Evolutionary conservation across 78 protist genomes (phyloP).

Genomic region (Cavenderia fasciculata): DNA sequence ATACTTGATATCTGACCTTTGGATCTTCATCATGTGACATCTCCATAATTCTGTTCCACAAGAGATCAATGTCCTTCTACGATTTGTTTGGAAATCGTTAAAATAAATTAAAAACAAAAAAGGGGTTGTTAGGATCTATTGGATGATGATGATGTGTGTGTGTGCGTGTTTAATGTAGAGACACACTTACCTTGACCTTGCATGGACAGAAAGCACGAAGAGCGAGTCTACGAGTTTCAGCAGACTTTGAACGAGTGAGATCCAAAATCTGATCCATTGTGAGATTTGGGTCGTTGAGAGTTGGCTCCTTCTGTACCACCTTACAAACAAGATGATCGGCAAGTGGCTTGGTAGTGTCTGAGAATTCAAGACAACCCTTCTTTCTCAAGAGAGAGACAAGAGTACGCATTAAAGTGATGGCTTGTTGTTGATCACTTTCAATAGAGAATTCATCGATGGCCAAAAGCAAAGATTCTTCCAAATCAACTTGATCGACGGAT

Average conservation of each 20-base stretch:
- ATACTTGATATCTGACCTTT: conserved; percentile 69
- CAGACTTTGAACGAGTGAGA: background rate
- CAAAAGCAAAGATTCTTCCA: conserved; percentile 1
- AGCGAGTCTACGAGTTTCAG: background rate
- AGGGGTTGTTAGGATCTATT: no score
- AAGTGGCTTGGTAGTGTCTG: background rate
- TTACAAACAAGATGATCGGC: conserved; percentile 35
- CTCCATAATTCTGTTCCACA: conserved; percentile 67
- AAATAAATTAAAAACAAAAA: no score
- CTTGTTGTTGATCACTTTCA: background rate
- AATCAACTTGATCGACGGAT: conserved; percentile 33
- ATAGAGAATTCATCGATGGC: conserved; percentile 17
- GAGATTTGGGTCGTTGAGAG: conserved; percentile 57
- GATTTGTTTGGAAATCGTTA: no score
- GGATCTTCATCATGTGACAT: conserved; percentile 61
- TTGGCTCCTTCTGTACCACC: background rate
- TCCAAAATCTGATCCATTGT: conserved; percentile 32
- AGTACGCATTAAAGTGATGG: background rate
- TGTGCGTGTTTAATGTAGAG: no score
- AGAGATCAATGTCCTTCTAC: conserved; percentile 56
- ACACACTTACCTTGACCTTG: conserved; percentile 62
- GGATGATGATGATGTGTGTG: no score
- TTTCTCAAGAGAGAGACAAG: conserved; percentile 1
- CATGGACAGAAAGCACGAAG: conserved; percentile 77
- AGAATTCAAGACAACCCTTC: conserved; percentile 19